These are phyloP conservation scores for Musa schizocarpa DNA, from an alignment of 176 grass and related monocot species.

Conservation along the genomic window DNA sequence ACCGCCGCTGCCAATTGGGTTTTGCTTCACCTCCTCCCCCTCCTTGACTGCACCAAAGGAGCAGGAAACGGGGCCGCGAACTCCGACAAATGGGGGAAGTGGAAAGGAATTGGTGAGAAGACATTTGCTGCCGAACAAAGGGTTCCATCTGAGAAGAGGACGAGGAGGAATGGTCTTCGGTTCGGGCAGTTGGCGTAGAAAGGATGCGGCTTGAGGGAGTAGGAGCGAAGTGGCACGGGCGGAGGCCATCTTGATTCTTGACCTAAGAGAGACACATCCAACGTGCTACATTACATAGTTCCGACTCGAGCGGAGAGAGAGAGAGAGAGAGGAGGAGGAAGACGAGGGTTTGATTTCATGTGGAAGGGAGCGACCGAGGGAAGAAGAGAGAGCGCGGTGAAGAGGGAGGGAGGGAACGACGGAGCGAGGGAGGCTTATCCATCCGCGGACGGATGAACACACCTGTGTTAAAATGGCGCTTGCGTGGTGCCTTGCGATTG, in stretches of 20 bases:
- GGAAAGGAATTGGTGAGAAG: not conserved
- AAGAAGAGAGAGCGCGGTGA: not conserved
- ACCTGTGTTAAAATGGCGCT: too few relatives aligned
- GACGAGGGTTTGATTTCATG: not conserved
- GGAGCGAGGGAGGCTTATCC: not conserved
- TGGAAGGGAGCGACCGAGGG: not conserved
- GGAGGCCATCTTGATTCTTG: not conserved
- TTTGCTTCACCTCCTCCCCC: not conserved
- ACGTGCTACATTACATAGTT: not conserved
- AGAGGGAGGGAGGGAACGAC: too few relatives aligned
- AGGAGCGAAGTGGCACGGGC: not conserved
- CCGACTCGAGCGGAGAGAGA: not conserved
- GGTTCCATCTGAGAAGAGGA: not conserved
- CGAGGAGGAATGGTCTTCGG: not conserved
- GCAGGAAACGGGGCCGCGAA: not conserved
- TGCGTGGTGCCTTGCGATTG: too few relatives aligned
- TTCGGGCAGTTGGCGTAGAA: not conserved
- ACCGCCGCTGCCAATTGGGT: not conserved
- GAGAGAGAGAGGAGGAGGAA: not conserved
- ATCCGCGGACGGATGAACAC: too few relatives aligned
- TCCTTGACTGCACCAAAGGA: not conserved
- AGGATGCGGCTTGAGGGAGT: not conserved
- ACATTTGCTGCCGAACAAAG: not conserved
- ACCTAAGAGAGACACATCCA: not conserved
- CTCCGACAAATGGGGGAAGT: not conserved